These are phyloP conservation scores for Fusarium mangiferae DNA, from an alignment of 2,329 filamentous ascomycete genomes.

Conservation along the genomic window DNA sequence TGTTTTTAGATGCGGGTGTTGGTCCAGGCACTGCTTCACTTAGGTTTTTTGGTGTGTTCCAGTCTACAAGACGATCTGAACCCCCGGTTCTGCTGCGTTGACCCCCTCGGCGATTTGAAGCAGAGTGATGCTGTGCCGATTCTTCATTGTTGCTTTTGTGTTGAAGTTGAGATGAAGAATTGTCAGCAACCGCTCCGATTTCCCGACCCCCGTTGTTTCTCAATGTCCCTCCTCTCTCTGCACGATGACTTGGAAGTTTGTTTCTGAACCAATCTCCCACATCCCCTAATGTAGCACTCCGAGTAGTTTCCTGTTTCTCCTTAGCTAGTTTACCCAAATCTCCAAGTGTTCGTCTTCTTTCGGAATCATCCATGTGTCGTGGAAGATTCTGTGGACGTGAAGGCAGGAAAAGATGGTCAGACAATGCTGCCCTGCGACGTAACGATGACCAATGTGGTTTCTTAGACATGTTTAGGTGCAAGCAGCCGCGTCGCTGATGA, in stretches of 20 bases:
- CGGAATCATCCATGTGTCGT: background rate
- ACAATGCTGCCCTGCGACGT: background rate
- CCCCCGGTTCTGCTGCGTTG: constrained; percentile 34
- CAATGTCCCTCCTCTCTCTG: constrained; percentile 62
- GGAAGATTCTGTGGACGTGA: background rate
- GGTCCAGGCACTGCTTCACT: constrained; percentile 10
- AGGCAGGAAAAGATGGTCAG: background rate
- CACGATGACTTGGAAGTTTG: constrained; percentile 59
- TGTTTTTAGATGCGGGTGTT: background rate
- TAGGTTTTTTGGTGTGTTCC: constrained; percentile 50
- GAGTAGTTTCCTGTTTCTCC: constrained; percentile 39
- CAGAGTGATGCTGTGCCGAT: constrained; percentile 6
- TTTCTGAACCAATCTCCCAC: constrained; percentile 56
- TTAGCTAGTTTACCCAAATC: constrained; percentile 53
- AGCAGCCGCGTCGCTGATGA: background rate
- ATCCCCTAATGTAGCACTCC: constrained; percentile 22
- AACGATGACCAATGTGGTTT: constrained; percentile 21
- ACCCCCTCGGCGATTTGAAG: constrained; percentile 25
- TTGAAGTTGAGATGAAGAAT: background rate
- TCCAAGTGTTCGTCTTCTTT: constrained; percentile 8
- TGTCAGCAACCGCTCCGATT: constrained; percentile 18
- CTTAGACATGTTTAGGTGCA: background rate
- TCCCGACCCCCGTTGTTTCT: constrained; percentile 49
- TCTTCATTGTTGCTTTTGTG: background rate
- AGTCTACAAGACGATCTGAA: constrained; percentile 48